phyloP scores from a whole-genome alignment of 208 protist genomes.

The Trypanosoma caninum region DNA sequence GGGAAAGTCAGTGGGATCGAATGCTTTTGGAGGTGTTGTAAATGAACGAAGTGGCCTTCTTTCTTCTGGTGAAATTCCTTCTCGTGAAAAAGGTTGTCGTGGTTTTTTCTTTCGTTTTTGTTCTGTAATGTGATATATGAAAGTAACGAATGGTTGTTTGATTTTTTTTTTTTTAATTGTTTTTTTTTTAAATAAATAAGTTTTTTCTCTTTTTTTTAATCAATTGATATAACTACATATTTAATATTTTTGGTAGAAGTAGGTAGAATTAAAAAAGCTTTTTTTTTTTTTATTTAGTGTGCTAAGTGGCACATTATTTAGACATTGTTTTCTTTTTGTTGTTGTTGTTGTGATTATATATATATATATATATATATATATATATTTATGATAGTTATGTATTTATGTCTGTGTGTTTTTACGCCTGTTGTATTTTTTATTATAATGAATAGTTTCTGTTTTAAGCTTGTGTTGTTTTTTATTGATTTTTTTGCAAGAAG shows the following conservation, averaged over 20 bases:
- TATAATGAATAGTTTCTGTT: constrained; percentile 11
- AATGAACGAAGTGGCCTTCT: no score
- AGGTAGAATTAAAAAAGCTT: not conserved
- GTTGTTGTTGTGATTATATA: not conserved
- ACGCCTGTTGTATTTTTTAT: constrained; percentile 9
- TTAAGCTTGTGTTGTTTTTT: not conserved
- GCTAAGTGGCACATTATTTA: not conserved
- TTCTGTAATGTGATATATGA: constrained; percentile 19
- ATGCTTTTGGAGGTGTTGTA: no score
- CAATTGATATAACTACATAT: no score
- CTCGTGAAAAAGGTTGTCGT: no score
- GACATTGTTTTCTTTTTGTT: not conserved
- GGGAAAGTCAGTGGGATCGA: not conserved
- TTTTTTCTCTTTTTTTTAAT: not conserved
- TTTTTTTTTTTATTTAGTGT: not conserved
- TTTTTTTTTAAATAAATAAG: not conserved
- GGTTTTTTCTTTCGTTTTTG: constrained; percentile 12
- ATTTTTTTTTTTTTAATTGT: constrained; percentile 10
- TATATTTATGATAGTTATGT: not conserved
- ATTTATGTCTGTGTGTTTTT: not conserved
- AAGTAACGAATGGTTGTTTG: not conserved
- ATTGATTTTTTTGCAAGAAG: not conserved
- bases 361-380: not conserved
- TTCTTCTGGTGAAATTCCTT: no score
- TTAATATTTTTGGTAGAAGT: no score